Evolutionary conservation across 2,329 filamentous ascomycete genomes (phyloP), one percentile per base, ranked within the genome.

Genomic region (Talaromyces piceae): DNA sequence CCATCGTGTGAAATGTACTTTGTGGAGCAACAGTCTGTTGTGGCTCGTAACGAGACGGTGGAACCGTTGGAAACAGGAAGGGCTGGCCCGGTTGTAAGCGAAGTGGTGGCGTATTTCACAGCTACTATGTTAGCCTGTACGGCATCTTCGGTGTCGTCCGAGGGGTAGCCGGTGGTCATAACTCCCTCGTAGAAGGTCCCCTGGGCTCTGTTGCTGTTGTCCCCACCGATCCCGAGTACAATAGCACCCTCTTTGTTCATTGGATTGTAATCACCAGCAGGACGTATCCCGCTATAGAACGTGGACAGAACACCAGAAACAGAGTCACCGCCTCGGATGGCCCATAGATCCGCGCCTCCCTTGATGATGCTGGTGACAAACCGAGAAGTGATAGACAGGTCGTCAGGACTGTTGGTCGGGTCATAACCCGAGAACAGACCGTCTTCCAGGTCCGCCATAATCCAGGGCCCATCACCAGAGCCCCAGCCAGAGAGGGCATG

Each of bases 171-270:
- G 6, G 27, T 47, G 27, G 50, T 52, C 50, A 52, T 52, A 9
- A 48, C 50, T 6, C 50, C 50, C 23, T 52, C 50, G 39, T 52
- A 52, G 37, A 52, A 52, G 3, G 50, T 52, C 4, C 50, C 50
- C 50, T 52, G 50, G 45, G 50, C 50, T 5, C 26, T 39, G 37
- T 47, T 26, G 28, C 50, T 52, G 37, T 52, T 52, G 33, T 52
- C 50, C 22, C 50, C 50, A 4, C 50, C 50, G 28, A 48, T 41
- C 2, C 50, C 50, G 23, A 52, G 50, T 20, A 52, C 43, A 28
- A 52, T 52, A 18, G 50, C 45, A 22, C 50, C 50, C 12, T 52
- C 37, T 31, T 52, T 52, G 22, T 4, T 13, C 50, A 52, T 52
- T 4, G 50, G 44, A 12, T 41, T 43, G 25, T 52, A 52, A n/a